Conservation (phyloP, 495 filamentous ascomycete species). For the Aspergillus leporis region DNA sequence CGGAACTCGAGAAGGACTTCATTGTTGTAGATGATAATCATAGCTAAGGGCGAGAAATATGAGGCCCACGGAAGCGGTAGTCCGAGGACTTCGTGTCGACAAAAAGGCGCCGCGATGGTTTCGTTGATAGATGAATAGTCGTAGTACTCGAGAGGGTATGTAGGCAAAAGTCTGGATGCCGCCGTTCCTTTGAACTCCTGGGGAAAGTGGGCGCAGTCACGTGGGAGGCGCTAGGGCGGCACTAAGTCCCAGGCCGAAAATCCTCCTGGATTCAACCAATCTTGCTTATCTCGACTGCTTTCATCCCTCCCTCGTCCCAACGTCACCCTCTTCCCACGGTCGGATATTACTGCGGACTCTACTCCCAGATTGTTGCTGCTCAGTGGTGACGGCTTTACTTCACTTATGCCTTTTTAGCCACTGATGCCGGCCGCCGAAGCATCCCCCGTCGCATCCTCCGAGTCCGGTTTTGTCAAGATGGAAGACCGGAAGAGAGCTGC, state of each 20-base stretch:
- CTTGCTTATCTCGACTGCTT: conserved; percentile 32
- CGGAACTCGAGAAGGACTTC: conserved; percentile 58
- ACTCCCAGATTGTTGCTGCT: conserved; percentile 38
- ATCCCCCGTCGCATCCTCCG: conserved; percentile 66
- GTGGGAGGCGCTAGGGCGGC: conserved; percentile 37
- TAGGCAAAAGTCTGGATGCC: conserved; percentile 18
- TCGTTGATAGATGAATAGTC: not conserved
- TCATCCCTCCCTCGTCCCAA: conserved; percentile 22
- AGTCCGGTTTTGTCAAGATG: conserved; percentile 82
- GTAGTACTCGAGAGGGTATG: too few species aligned
- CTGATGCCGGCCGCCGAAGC: conserved; percentile 82
- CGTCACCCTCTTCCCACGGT: conserved; percentile 18
- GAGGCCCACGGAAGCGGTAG: conserved; percentile 17
- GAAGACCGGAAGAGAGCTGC: conserved; percentile 95
- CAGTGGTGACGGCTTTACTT: conserved; percentile 40
- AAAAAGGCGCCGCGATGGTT: not conserved
- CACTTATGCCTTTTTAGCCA: conserved; percentile 48
- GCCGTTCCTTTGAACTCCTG: conserved; percentile 24
- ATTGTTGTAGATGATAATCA: conserved; percentile 34
- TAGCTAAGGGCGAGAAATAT: conserved; percentile 18
- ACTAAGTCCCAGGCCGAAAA: conserved; percentile 42
- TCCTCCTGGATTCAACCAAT: conserved; percentile 39
- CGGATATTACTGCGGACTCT: conserved; percentile 34
- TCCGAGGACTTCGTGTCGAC: not conserved
- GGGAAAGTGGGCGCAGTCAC: conserved; percentile 37